phyloP scores from a whole-genome alignment of 108 stramenopile genomes.

The Nitzschia sp. region DNA sequence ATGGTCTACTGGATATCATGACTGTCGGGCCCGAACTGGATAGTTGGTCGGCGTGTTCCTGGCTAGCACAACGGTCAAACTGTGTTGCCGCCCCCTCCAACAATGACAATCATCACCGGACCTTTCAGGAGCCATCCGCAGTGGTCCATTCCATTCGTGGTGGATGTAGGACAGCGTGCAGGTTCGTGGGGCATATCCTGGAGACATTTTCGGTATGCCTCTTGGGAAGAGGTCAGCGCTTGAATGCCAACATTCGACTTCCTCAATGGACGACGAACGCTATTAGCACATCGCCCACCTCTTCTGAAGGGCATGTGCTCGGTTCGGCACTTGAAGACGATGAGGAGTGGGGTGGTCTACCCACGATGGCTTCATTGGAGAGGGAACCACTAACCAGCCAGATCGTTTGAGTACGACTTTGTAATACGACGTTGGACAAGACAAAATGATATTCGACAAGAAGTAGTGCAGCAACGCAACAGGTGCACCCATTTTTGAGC shows the following conservation, averaged over 20 bases:
- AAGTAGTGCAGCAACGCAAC: too few relatives aligned
- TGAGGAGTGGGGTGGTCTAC: slow-evolving; percentile 54
- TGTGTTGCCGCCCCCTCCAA: slow-evolving; percentile 26
- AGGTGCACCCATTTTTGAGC: too few relatives aligned
- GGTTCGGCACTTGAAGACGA: slow-evolving; percentile 29
- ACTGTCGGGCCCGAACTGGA: slow-evolving; percentile 42
- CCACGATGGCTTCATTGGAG: slow-evolving; percentile 19
- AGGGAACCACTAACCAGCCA: slow-evolving; percentile 6
- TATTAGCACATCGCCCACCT: background rate
- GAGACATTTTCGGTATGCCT: slow-evolving; percentile 51
- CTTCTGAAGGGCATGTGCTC: background rate
- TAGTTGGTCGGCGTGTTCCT: slow-evolving; percentile 1
- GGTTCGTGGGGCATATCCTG: slow-evolving; percentile 37
- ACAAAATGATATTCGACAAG: too few relatives aligned
- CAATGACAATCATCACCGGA: background rate
- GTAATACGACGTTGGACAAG: too few relatives aligned
- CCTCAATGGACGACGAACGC: background rate
- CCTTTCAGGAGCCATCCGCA: slow-evolving; percentile 19
- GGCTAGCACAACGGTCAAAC: slow-evolving; percentile 16
- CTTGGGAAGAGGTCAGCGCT: slow-evolving; percentile 36
- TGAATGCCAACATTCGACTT: slow-evolving; percentile 20
- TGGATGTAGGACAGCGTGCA: background rate
- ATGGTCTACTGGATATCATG: slow-evolving; percentile 46
- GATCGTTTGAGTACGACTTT: background rate
- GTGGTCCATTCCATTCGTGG: slow-evolving; percentile 22